Evolutionary conservation across 2,329 filamentous ascomycete genomes (phyloP).

Genomic region (Ophiostoma populinum): DNA sequence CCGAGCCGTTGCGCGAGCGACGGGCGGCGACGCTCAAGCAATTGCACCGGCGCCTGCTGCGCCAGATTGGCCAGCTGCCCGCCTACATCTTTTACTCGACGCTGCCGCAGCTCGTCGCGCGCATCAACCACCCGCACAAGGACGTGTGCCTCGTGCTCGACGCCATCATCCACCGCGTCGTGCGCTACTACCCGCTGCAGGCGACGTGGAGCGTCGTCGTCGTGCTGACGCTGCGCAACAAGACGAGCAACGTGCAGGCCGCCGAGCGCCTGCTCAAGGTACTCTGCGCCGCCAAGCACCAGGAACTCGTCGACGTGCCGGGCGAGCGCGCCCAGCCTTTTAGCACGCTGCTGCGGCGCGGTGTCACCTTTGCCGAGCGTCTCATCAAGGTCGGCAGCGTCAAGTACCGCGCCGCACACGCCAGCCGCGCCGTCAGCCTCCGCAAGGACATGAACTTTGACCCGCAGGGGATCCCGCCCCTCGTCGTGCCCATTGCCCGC

Average conservation of each 20-base stretch:
- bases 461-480: conserved; percentile 62
- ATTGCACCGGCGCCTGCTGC: conserved; percentile 60
- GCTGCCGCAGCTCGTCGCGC: conserved; percentile 84
- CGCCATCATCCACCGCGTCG: conserved; percentile 72
- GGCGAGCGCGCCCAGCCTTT: background rate
- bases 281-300: background rate
- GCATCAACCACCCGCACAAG: conserved; percentile 72
- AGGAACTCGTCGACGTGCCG: background rate
- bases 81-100: conserved; percentile 67
- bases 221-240: conserved; percentile 42
- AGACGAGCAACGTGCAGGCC: conserved; percentile 39
- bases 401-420: conserved; percentile 65
- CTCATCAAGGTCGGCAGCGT: conserved; percentile 38
- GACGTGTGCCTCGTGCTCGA: conserved; percentile 63
- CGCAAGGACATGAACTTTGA: conserved; percentile 67
- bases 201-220: conserved; percentile 82
- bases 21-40: conserved; percentile 49
- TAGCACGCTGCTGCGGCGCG: conserved; percentile 18
- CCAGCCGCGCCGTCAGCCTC: conserved; percentile 53
- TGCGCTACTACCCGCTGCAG: conserved; percentile 74
- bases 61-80: conserved; percentile 57
- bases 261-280: conserved; percentile 37
- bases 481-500: conserved; percentile 80
- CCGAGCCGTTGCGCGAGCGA: conserved; percentile 32
- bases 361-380: conserved; percentile 32